These are phyloP conservation scores for Irpex lacteus DNA, from an alignment of 1,284 basidiomycete genomes.

Conservation along the genomic window DNA sequence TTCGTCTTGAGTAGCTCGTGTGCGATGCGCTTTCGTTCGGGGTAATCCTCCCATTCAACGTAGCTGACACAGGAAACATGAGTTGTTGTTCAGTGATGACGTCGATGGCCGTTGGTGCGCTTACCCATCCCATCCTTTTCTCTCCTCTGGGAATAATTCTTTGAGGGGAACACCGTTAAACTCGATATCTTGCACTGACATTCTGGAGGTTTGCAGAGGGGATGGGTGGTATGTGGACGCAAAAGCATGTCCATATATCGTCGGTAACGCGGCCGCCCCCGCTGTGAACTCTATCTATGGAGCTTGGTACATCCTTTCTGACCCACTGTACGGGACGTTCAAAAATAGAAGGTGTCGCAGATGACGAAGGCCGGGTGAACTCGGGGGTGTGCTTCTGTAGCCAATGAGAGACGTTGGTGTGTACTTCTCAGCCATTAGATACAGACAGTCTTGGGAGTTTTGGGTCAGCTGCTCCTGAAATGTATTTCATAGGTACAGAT, in stretches of 20 bases:
- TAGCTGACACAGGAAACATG: constrained; percentile 28
- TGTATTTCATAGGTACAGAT: neutral
- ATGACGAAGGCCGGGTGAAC: too few relatives aligned
- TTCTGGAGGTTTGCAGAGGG: neutral
- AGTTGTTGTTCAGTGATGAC: neutral
- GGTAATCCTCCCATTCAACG: constrained; percentile 48
- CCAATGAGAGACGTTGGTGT: neutral
- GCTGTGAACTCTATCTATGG: too few relatives aligned
- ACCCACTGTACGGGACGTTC: too few relatives aligned
- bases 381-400: neutral
- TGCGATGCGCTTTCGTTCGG: constrained; percentile 41
- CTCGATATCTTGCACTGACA: neutral
- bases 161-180: constrained; percentile 21
- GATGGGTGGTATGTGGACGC: neutral
- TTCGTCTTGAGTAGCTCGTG: constrained; percentile 38
- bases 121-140: constrained; percentile 34
- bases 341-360: too few relatives aligned
- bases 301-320: too few relatives aligned
- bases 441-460: neutral
- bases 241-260: neutral
- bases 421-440: neutral
- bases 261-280: neutral
- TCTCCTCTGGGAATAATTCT: constrained; percentile 34
- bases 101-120: constrained; percentile 1
- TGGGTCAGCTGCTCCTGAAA: neutral